phyloP scores from a whole-genome alignment of 768 basidiomycete species.

The Auriscalpium orientale region DNA sequence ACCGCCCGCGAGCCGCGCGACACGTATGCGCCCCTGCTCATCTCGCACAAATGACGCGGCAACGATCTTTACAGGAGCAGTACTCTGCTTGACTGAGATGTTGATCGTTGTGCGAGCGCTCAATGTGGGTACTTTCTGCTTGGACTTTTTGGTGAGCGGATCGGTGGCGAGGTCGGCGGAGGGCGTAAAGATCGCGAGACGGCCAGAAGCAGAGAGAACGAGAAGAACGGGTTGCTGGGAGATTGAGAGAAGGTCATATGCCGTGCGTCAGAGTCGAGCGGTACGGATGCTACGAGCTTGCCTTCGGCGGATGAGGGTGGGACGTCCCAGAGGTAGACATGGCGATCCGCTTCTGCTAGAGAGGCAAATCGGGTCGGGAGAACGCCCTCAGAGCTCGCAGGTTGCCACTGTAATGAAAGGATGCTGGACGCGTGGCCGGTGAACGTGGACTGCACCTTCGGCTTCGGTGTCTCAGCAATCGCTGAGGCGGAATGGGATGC shows the following conservation, averaged over 20 bases:
- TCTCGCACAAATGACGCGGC: slow-evolving; percentile 38
- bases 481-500: slow-evolving; percentile 25
- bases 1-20: slow-evolving; percentile 49
- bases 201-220: slow-evolving; percentile 52
- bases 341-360: slow-evolving; percentile 53
- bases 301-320: slow-evolving; percentile 36
- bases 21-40: slow-evolving; percentile 36
- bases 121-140: slow-evolving; percentile 42
- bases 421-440: slow-evolving; percentile 60
- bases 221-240: slow-evolving; percentile 36
- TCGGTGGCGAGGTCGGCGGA: slow-evolving; percentile 36
- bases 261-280: slow-evolving; percentile 59
- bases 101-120: slow-evolving; percentile 44
- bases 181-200: slow-evolving; percentile 49
- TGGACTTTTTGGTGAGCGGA: slow-evolving; percentile 31
- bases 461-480: slow-evolving; percentile 31
- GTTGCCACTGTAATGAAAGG: slow-evolving; percentile 45
- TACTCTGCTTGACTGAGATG: slow-evolving; percentile 31
- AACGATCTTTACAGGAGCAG: slow-evolving; percentile 32
- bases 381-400: slow-evolving; percentile 24
- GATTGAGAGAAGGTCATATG: slow-evolving; percentile 25
- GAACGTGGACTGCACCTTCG: slow-evolving; percentile 41
- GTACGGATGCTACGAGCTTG: slow-evolving; percentile 49
- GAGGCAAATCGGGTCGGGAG: slow-evolving; percentile 46
- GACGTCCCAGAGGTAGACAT: slow-evolving; percentile 55